Percentiles rank a stretch among this genome's conserved stretches.
phyloP scores from a whole-genome alignment of 768 basidiomycete genomes.

The Thelephora ganbajun region DNA sequence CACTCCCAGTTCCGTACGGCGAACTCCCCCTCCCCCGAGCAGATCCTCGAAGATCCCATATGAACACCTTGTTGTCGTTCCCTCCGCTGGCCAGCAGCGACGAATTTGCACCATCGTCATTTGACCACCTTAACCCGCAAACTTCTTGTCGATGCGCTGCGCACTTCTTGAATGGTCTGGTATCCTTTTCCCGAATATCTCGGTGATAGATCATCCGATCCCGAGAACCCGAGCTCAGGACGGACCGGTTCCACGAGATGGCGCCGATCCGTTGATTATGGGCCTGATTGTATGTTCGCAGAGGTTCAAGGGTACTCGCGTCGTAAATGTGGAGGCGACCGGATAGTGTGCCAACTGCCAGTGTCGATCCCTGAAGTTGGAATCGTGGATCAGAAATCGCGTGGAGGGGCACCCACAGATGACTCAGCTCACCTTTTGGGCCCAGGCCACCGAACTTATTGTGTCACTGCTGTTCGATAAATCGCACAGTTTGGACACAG shows the following conservation, averaged over 20 bases:
- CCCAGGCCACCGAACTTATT: slow-evolving; percentile 87
- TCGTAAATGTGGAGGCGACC: slow-evolving; percentile 92
- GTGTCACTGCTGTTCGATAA: slow-evolving; percentile 48
- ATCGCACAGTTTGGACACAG: slow-evolving; percentile 86
- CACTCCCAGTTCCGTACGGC: slow-evolving; percentile 8
- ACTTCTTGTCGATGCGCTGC: slow-evolving; percentile 85
- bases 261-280: slow-evolving; percentile 87
- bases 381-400: not conserved
- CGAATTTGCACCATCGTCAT: slow-evolving; percentile 27
- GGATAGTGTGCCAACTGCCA: slow-evolving; percentile 87
- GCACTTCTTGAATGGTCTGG: slow-evolving; percentile 55
- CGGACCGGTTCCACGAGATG: slow-evolving; percentile 83
- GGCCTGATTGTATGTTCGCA: slow-evolving; percentile 73
- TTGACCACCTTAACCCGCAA: slow-evolving; percentile 89
- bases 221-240: slow-evolving; percentile 82
- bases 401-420: not conserved
- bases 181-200: slow-evolving; percentile 66
- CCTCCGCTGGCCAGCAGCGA: slow-evolving; percentile 83
- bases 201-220: slow-evolving; percentile 87
- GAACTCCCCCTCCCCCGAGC: slow-evolving; percentile 22
- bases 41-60: slow-evolving; percentile 82
- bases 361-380: slow-evolving; percentile 49
- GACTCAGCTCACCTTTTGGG: slow-evolving; percentile 44
- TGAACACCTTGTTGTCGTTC: slow-evolving; percentile 97
- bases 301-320: slow-evolving; percentile 56